Base-by-base conservation (phyloP, 805 yeast species). In the Naumovozyma castellii region DNA sequence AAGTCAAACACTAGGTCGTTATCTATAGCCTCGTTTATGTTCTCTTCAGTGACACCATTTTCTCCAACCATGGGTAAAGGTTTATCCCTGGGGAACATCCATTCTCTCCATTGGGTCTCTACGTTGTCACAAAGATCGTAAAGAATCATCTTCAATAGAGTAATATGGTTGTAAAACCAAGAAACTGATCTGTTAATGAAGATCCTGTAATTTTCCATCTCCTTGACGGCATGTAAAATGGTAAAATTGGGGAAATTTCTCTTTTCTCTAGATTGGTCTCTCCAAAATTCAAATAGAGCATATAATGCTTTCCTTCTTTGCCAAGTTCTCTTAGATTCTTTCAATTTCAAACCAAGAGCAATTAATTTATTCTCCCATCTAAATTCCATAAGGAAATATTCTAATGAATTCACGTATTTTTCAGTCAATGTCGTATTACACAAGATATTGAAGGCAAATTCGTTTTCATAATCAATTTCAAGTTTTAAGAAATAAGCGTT, bases 301-400 rank as follows among this genome's bases (percentile, higher is more conserved):
- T 59, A 60, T 27, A 60, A 42, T 1, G 65, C 65, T 31, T 59
- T 60, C 8, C 65, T 48, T 37, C 65, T 51, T 40, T 60, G 65
- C 65, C 65, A 60, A 1, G 65, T 60, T 42, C 65, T 50, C 40
- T 60, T 60, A 5, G 62, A 56, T 47, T 60, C 65, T 35, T 55
- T 46, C 27, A 60, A 45, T 36, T 56, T 57, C 18, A 59, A 43
- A 9, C 63, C 63, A 16, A 57, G 39, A 2, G 53, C 53, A 31
- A 60, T 61, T 22, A 60, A 40, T 29, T 51, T 56, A 46, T 60
- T 60, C 37, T 60, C 65, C 65, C 65, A 60, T 27, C 57, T 47
- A 35, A 60, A 60, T 38, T 60, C 65, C 64, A 60, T 56, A 14
- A 59, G 43, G 36, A 60, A 60, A 40, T 59, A 60, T 42, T 59